Base-by-base conservation (phyloP, 2,329 filamentous ascomycete genomes). In the Cryphonectria japonica region DNA sequence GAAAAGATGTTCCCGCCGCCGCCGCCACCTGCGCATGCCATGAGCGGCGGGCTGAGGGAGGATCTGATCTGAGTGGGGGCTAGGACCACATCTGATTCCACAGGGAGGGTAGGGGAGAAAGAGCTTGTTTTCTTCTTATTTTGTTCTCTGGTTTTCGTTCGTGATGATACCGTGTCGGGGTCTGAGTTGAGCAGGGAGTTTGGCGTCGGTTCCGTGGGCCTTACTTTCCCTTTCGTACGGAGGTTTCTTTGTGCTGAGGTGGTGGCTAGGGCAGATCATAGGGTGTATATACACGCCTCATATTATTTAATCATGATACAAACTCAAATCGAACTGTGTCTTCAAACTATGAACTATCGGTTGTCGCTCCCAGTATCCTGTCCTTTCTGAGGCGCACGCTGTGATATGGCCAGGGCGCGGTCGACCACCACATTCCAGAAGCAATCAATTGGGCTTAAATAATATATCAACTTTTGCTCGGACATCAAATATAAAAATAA, bases 11-110 rank as follows among this genome's bases (percentile, higher is more conserved):
- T 68, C n/a, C 71, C 69, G n/a, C 71, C 68, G 41, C 68, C 70
- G 29, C 57, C 69, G 46, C 71, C 34, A 34, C 34, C 66, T 13
- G 43, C 52, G 7, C 71, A 71, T 34, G 32, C 66, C n/a, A 66
- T 52, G 54, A 67, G 73, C 37, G 69, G 73, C 13, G 77, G 73
- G 16, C 57, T 72, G 68, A 72, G 71, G 29, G 74, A 75, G 14
- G 72, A 75, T 9, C 32, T 19, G 71, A 75, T 9, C 32, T 26
- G 50, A n/a, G 29, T 5, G 69, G 29, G 29, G 32, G 22, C 1
- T 4, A 22, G 26, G 22, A 46, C 37, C 19, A 6, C n/a, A 63
- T 54, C 7, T 62, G 39, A 50, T 39, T 8, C 19, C 29, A 29
- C n/a, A 13, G 34, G 41, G 19, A 60, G 46, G 19, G 41, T 19